phyloP scores from a whole-genome alignment of 805 yeast genomes.

The Starmerella powellii region DNA sequence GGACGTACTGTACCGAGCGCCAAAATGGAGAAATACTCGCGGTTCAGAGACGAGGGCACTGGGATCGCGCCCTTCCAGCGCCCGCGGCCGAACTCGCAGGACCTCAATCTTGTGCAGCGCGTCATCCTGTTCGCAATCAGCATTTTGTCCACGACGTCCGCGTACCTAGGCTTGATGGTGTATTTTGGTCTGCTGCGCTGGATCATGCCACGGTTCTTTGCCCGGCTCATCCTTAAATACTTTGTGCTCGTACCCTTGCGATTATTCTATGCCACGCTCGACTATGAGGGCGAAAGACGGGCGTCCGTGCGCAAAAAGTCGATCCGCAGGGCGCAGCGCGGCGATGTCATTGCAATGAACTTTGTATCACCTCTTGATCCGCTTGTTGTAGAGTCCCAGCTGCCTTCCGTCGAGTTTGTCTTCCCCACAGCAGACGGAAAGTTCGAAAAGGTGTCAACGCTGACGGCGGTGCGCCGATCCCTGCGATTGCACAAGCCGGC shows the following conservation, averaged over 20 bases:
- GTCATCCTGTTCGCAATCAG: slow-evolving; percentile 50
- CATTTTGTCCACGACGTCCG: slow-evolving; percentile 66
- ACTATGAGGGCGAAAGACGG: slow-evolving; percentile 40
- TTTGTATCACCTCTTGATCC: slow-evolving; percentile 50
- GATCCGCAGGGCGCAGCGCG: slow-evolving; percentile 21
- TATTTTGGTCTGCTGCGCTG: slow-evolving; percentile 9
- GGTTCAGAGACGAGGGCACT: slow-evolving; percentile 79
- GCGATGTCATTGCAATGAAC: slow-evolving; percentile 46
- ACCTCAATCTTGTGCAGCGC: slow-evolving; percentile 1
- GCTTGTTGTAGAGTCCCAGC: slow-evolving; percentile 27
- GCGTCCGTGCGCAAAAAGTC: slow-evolving; percentile 31
- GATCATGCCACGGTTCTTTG: slow-evolving; percentile 9
- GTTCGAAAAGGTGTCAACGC: slow-evolving; percentile 15
- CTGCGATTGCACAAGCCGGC: slow-evolving; percentile 6
- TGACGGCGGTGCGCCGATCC: slow-evolving; percentile 19
- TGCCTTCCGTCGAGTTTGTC: slow-evolving; percentile 24
- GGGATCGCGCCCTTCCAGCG: slow-evolving; percentile 85
- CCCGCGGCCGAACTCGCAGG: slow-evolving; percentile 11
- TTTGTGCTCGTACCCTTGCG: slow-evolving; percentile 16
- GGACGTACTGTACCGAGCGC: too few relatives aligned
- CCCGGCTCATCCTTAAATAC: slow-evolving; percentile 9
- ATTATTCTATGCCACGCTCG: slow-evolving; percentile 23
- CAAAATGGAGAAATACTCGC: slow-evolving; percentile 67
- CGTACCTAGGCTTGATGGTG: slow-evolving; percentile 50
- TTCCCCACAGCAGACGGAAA: slow-evolving; percentile 34